A percentile compares a stretch with the other conserved stretches of the same genome.
phyloP scores from a whole-genome alignment of 352 stramenopile species.

The Thraustochytrium sp. region DNA sequence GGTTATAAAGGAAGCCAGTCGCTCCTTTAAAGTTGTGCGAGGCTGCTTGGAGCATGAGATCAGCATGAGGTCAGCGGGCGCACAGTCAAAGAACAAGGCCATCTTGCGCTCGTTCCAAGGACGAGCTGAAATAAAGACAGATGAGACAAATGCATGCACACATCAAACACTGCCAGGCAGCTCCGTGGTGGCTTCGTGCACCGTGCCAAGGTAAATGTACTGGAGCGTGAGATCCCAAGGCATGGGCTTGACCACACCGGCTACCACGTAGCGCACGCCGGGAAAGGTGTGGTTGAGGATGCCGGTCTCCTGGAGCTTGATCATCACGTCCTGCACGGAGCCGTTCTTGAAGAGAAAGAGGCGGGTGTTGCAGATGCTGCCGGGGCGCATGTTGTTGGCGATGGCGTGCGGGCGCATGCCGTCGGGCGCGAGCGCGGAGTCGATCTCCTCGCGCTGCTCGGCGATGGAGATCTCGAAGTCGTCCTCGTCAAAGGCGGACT shows the following conservation, averaged over 20 bases:
- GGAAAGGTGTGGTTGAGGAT: slow-evolving; percentile 9
- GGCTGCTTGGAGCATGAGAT: too few species aligned
- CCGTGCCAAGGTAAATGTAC: not conserved
- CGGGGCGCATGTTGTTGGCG: not conserved
- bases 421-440: not conserved
- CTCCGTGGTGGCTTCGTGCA: not conserved
- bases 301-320: slow-evolving; percentile 25
- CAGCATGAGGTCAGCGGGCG: too few species aligned
- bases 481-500: not conserved
- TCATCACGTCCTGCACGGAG: slow-evolving; percentile 11
- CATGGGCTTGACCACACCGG: not conserved
- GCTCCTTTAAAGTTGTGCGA: too few species aligned
- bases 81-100: too few species aligned
- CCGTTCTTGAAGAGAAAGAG: slow-evolving; percentile 4
- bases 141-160: not conserved
- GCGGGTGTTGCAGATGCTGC: not conserved
- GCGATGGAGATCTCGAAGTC: not conserved
- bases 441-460: not conserved
- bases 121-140: too few species aligned
- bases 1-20: too few species aligned
- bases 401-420: not conserved
- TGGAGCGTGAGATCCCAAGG: not conserved
- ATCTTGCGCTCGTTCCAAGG: too few species aligned
- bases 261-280: not conserved
- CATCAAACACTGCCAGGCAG: not conserved